Evolutionary conservation across 2,329 filamentous ascomycete genomes (phyloP).

Genomic region (Cytospora schulzeri): DNA sequence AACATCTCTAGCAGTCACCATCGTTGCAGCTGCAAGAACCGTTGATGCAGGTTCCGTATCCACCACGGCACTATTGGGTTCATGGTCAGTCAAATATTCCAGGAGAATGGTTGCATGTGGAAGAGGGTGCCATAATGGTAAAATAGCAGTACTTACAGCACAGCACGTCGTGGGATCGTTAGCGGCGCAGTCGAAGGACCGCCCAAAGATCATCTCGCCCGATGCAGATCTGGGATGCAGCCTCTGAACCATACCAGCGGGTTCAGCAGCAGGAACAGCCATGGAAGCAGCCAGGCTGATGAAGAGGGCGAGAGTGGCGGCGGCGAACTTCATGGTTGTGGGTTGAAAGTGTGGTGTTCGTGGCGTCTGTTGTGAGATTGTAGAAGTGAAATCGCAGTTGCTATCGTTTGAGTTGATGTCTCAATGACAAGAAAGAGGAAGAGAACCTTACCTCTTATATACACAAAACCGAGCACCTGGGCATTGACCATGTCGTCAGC

Average conservation of each 20-base stretch:
- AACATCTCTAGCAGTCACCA: constrained; percentile 15
- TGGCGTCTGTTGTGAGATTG: background rate
- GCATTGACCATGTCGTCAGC: background rate
- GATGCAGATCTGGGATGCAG: constrained; percentile 10
- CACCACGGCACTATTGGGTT: constrained; percentile 11
- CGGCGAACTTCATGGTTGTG: constrained; percentile 38
- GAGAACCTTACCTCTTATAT: background rate
- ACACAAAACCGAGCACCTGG: background rate
- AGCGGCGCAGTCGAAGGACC: constrained; percentile 3
- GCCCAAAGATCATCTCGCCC: constrained; percentile 8
- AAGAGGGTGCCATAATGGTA: too few relatives aligned
- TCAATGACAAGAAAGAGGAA: background rate
- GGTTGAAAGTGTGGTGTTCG: background rate
- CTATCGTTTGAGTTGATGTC: background rate
- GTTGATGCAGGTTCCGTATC: constrained; percentile 22
- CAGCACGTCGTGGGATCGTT: constrained; percentile 18
- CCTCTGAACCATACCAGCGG: constrained; percentile 17
- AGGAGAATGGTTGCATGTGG: too few relatives aligned
- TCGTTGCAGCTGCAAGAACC: constrained; percentile 15
- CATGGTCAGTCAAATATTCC: background rate
- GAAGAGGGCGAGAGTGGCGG: constrained; percentile 33
- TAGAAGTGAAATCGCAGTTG: too few relatives aligned
- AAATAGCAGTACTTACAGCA: constrained; percentile 8
- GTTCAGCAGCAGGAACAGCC: constrained; percentile 30
- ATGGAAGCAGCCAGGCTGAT: constrained; percentile 32